A percentile compares a stretch with the other conserved stretches of the same genome.
These are phyloP conservation scores for Pythium biforme DNA, from an alignment of 352 stramenopile species.

Conservation along the genomic window DNA sequence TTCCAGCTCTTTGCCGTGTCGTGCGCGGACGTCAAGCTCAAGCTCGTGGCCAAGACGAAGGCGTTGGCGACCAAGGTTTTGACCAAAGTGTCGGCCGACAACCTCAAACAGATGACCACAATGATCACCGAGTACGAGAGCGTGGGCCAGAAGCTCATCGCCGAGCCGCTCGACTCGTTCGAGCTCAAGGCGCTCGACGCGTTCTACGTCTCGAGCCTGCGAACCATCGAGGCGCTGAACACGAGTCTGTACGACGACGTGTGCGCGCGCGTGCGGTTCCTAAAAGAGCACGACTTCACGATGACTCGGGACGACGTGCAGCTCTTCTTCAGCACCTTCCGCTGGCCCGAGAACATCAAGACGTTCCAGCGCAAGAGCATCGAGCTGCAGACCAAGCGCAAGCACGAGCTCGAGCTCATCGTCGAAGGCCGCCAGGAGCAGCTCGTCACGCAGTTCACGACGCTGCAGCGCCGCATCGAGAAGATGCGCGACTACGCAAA, in stretches of 20 bases:
- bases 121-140: conserved; percentile 89
- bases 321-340: conserved; percentile 88
- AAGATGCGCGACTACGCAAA: conserved; percentile 90
- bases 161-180: conserved; percentile 87
- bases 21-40: conserved; percentile 85
- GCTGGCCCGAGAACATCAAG: conserved; percentile 91
- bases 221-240: conserved; percentile 71
- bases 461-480: conserved; percentile 84
- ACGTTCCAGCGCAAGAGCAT: conserved; percentile 89
- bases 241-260: conserved; percentile 76
- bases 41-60: conserved; percentile 77
- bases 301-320: conserved; percentile 89
- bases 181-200: conserved; percentile 89
- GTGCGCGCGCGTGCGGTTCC: conserved; percentile 79
- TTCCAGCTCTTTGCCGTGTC: conserved; percentile 90
- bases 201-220: conserved; percentile 77
- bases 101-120: conserved; percentile 78
- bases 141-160: conserved; percentile 83
- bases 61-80: conserved; percentile 65
- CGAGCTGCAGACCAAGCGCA: conserved; percentile 88
- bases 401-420: conserved; percentile 88
- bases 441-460: conserved; percentile 72
- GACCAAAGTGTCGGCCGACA: conserved; percentile 84
- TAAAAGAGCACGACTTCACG: conserved; percentile 87
- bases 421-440: conserved; percentile 89